Evolutionary conservation across 2,329 filamentous ascomycete genomes (phyloP).

Genomic region (Verticillium tricorpus): DNA sequence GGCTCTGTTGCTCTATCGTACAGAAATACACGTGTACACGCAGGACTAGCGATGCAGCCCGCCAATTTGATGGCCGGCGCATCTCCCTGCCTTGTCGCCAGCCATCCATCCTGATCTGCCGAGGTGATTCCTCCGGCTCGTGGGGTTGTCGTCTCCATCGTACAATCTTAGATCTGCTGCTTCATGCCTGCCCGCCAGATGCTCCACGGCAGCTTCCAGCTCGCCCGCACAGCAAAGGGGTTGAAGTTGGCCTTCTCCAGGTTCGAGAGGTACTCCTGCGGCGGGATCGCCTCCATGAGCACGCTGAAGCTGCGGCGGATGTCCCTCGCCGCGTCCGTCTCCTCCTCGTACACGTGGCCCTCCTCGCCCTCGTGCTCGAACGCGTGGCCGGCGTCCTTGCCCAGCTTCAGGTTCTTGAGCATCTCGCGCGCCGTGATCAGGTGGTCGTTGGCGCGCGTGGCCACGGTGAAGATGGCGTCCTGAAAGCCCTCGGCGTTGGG

Average conservation of each 20-base stretch:
- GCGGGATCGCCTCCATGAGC: slow-evolving; percentile 74
- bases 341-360: slow-evolving; percentile 49
- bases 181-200: slow-evolving; percentile 51
- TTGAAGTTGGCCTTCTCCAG: slow-evolving; percentile 84
- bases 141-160: not conserved
- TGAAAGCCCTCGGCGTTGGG: slow-evolving; percentile 74
- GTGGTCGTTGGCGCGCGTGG: slow-evolving; percentile 92
- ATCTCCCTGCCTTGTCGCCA: not conserved
- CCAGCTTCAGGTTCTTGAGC: slow-evolving; percentile 72
- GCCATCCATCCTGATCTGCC: too few relatives aligned
- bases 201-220: slow-evolving; percentile 83
- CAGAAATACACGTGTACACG: not conserved
- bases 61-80: not conserved
- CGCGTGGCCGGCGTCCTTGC: slow-evolving; percentile 73
- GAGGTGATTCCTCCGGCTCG: not conserved
- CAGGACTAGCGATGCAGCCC: not conserved
- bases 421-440: slow-evolving; percentile 91
- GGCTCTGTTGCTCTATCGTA: not conserved
- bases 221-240: slow-evolving; percentile 61
- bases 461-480: slow-evolving; percentile 88
- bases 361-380: slow-evolving; percentile 84
- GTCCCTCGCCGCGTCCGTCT: slow-evolving; percentile 32
- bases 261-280: slow-evolving; percentile 71
- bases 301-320: slow-evolving; percentile 68
- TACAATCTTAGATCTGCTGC: slow-evolving; percentile 34